Conservation (phyloP, 1,284 basidiomycete species). For the Veloporphyrellus conicus region DNA sequence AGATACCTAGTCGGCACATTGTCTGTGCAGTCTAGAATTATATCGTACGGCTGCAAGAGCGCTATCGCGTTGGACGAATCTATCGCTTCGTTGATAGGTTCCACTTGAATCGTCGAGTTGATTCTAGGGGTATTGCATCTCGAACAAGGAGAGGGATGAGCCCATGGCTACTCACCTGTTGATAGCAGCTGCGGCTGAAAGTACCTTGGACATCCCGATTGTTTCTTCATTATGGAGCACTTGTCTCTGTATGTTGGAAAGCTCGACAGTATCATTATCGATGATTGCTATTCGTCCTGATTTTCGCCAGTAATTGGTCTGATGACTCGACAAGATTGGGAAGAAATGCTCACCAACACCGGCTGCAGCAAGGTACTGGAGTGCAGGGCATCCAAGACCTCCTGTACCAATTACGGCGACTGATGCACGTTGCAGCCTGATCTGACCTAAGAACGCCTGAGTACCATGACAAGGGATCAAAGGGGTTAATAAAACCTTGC, state of each 20-base stretch:
- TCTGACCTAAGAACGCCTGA: slow-evolving; percentile 61
- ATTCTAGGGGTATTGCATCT: slow-evolving; percentile 44
- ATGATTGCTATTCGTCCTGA: slow-evolving; percentile 80
- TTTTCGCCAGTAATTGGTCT: slow-evolving; percentile 5
- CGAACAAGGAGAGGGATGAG: slow-evolving; percentile 1
- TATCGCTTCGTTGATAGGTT: slow-evolving; percentile 53
- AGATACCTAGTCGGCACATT: slow-evolving; percentile 91
- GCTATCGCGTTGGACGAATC: slow-evolving; percentile 56
- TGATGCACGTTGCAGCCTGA: slow-evolving; percentile 70
- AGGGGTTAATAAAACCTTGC: slow-evolving; percentile 46
- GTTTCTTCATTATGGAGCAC: slow-evolving; percentile 81
- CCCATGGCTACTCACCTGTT: slow-evolving; percentile 45
- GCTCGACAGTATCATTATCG: slow-evolving; percentile 87
- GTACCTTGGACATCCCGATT: slow-evolving; percentile 80
- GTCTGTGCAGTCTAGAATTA: slow-evolving; percentile 95
- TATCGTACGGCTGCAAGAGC: slow-evolving; percentile 62
- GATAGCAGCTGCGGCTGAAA: slow-evolving; percentile 72
- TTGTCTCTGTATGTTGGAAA: slow-evolving; percentile 93
- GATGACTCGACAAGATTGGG: background rate
- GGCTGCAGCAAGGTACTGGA: slow-evolving; percentile 90
- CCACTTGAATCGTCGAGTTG: slow-evolving; percentile 61
- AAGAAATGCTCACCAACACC: slow-evolving; percentile 69
- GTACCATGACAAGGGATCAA: background rate
- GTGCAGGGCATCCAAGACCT: slow-evolving; percentile 91
- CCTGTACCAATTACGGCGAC: slow-evolving; percentile 93